Conservation (phyloP, 2,329 filamentous ascomycete species). For the Tolypocladium amazonense region DNA sequence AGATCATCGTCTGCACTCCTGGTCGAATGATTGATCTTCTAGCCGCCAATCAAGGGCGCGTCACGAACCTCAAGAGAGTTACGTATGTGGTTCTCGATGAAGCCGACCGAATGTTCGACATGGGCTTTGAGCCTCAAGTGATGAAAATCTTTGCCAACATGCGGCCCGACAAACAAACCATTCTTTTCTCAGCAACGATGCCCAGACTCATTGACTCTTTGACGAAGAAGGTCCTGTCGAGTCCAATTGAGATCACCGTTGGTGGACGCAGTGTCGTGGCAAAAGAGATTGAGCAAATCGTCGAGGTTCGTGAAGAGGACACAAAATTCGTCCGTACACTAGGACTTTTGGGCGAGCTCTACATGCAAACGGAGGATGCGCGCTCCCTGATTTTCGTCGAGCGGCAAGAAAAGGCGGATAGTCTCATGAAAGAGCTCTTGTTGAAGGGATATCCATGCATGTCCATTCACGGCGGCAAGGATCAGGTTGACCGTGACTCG, state of each 20-base stretch:
- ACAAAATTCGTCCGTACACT: slow-evolving; percentile 78
- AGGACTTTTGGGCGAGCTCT: slow-evolving; percentile 77
- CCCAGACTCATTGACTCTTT: slow-evolving; percentile 85
- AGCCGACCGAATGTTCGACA: slow-evolving; percentile 98
- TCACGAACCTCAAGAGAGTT: slow-evolving; percentile 80
- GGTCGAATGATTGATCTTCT: slow-evolving; percentile 93
- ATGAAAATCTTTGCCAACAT: slow-evolving; percentile 93
- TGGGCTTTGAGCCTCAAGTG: slow-evolving; percentile 98
- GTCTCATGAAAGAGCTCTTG: slow-evolving; percentile 66
- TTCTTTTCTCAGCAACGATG: slow-evolving; percentile 94
- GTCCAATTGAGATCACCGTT: slow-evolving; percentile 84
- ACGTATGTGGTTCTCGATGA: slow-evolving; percentile 95
- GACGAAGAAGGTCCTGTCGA: slow-evolving; percentile 76
- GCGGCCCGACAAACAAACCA: slow-evolving; percentile 84
- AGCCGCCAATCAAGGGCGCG: slow-evolving; percentile 84
- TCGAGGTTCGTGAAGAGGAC: slow-evolving; percentile 75
- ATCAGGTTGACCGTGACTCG: slow-evolving; percentile 86
- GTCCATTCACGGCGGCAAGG: slow-evolving; percentile 89
- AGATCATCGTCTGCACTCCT: slow-evolving; percentile 91
- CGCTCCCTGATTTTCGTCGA: slow-evolving; percentile 87
- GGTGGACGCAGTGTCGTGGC: slow-evolving; percentile 80
- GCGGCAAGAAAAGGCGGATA: slow-evolving; percentile 81
- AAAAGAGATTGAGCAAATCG: slow-evolving; percentile 86
- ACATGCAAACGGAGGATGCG: slow-evolving; percentile 79
- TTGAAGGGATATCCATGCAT: slow-evolving; percentile 82